These are phyloP conservation scores for Trichoderma citrinoviride DNA, from an alignment of 2,329 filamentous ascomycete species.

Conservation along the genomic window DNA sequence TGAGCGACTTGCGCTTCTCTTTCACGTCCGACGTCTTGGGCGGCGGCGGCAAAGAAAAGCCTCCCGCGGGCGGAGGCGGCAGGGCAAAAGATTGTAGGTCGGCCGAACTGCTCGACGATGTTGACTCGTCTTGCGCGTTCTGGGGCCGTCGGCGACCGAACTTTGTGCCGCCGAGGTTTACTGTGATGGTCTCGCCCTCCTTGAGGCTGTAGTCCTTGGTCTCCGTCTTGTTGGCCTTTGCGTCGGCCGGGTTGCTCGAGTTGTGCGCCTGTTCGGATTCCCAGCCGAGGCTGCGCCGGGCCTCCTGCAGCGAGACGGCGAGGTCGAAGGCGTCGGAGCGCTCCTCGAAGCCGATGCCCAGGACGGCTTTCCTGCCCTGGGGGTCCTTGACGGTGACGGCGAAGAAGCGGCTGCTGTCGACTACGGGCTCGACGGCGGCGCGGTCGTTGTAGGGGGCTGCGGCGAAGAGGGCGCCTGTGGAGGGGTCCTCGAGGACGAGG, in stretches of 20 bases:
- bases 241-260: conserved; percentile 34
- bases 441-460: conserved; percentile 72
- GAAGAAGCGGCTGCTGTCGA: conserved; percentile 82
- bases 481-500: conserved; percentile 74
- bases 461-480: conserved; percentile 73
- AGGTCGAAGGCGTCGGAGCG: conserved; percentile 84
- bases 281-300: conserved; percentile 65
- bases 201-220: conserved; percentile 76
- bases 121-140: conserved; percentile 20
- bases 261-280: conserved; percentile 37
- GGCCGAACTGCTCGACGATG: conserved; percentile 27
- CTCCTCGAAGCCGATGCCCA: conserved; percentile 87
- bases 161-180: conserved; percentile 63
- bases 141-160: conserved; percentile 49
- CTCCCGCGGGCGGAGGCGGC: conserved; percentile 60
- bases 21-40: conserved; percentile 62
- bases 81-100: conserved; percentile 64
- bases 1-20: conserved; percentile 54
- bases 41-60: conserved; percentile 62
- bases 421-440: conserved; percentile 69
- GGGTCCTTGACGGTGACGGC: conserved; percentile 76
- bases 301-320: conserved; percentile 74
- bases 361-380: conserved; percentile 69
- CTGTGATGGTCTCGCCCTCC: conserved; percentile 83
- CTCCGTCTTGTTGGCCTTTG: conserved; percentile 39